These are phyloP conservation scores for Tephrocybe sp. DNA, from an alignment of 768 basidiomycete species.

Conservation along the genomic window DNA sequence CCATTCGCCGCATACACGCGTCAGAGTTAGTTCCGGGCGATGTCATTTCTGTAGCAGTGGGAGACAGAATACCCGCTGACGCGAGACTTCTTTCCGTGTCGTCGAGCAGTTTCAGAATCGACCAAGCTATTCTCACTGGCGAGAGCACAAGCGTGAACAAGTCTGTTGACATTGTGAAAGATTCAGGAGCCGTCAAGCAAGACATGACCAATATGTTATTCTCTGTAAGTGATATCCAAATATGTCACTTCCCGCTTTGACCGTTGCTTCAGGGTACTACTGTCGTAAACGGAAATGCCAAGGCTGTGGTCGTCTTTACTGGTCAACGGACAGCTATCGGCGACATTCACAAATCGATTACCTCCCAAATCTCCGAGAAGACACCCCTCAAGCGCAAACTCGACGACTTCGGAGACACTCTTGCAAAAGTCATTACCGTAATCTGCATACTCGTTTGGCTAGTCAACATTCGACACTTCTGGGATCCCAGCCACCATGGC, in stretches of 20 bases:
- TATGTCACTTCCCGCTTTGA: neutral
- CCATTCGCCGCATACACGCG: conserved; percentile 73
- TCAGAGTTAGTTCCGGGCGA: conserved; percentile 94
- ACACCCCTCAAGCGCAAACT: conserved; percentile 96
- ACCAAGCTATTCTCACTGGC: conserved; percentile 96
- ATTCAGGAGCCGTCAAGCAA: conserved; percentile 87
- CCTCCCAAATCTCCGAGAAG: conserved; percentile 90
- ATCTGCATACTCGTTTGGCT: conserved; percentile 98
- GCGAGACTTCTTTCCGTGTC: conserved; percentile 86
- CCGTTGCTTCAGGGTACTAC: conserved; percentile 74
- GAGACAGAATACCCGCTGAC: conserved; percentile 95
- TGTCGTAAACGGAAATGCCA: conserved; percentile 90
- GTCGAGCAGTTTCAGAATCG: conserved; percentile 91
- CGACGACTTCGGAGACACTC: conserved; percentile 96
- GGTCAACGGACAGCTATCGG: conserved; percentile 91
- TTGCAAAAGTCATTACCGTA: conserved; percentile 96
- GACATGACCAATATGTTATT: conserved; percentile 98
- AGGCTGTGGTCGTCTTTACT: conserved; percentile 85
- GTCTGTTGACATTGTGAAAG: conserved; percentile 62
- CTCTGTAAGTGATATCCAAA: conserved; percentile 52
- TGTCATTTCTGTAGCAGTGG: conserved; percentile 86
- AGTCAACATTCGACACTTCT: conserved; percentile 95
- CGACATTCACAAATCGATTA: conserved; percentile 96
- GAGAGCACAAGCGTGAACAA: conserved; percentile 92
- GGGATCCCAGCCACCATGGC: conserved; percentile 92